Percentiles rank a stretch among this genome's conserved stretches.
These are phyloP conservation scores for Ophiostoma perfectum DNA, from an alignment of 2,329 filamentous ascomycete species.

Conservation along the genomic window DNA sequence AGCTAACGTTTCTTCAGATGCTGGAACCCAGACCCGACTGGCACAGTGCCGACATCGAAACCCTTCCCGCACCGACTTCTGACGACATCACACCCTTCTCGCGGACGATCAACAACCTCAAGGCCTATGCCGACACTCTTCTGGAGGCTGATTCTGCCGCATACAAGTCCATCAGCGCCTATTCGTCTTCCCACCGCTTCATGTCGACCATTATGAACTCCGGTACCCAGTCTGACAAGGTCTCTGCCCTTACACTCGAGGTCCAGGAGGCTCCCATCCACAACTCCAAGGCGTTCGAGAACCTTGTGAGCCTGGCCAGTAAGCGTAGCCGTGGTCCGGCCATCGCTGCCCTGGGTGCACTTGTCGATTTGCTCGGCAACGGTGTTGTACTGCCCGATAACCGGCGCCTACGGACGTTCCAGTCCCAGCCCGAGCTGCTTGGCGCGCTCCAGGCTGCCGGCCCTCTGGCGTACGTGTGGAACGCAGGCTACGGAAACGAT, in stretches of 20 bases:
- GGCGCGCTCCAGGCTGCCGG: conserved; percentile 54
- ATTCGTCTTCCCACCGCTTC: conserved; percentile 89
- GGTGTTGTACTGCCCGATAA: conserved; percentile 78
- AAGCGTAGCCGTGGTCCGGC: conserved; percentile 93
- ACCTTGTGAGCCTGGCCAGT: conserved; percentile 71
- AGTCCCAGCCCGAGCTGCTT: conserved; percentile 70
- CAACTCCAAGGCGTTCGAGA: conserved; percentile 84
- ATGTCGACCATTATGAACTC: conserved; percentile 95
- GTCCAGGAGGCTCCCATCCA: conserved; percentile 95
- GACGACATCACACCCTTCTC: conserved; percentile 43
- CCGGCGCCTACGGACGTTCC: conserved; percentile 74
- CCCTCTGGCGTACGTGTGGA: conserved; percentile 34
- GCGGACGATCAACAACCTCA: conserved; percentile 46
- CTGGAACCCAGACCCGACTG: conserved; percentile 56
- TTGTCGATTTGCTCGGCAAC: conserved; percentile 90
- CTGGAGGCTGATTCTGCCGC: conserved; percentile 70
- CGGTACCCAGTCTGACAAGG: conserved; percentile 92
- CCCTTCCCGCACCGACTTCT: conserved; percentile 41
- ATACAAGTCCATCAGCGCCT: conserved; percentile 68
- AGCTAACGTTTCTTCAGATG: conserved; percentile 35
- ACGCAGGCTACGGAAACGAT: conserved; percentile 50
- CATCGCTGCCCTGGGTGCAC: conserved; percentile 81
- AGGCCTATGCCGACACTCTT: conserved; percentile 66
- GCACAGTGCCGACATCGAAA: conserved; percentile 44
- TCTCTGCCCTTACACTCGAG: conserved; percentile 88